Evolutionary conservation across 495 filamentous ascomycete genomes (phyloP), one percentile per base, ranked within the genome.

Genomic region (Hypoxylon crocopeplum): DNA sequence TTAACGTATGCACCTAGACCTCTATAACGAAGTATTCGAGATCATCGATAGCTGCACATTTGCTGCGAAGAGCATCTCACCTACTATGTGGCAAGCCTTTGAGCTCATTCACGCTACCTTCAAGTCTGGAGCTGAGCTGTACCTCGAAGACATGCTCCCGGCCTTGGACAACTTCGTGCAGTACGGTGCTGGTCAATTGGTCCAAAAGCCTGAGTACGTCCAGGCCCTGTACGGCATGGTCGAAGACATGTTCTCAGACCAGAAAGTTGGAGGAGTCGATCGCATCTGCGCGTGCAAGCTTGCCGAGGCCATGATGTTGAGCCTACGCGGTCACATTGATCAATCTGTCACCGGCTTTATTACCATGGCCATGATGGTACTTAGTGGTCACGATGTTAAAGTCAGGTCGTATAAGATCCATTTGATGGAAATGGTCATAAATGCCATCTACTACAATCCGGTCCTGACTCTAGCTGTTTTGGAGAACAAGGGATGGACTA

Each of bases 41-140:
- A 98, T 98, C 65, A 95, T 98, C 64, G 94, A 98, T 71, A 96
- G 91, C 80, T 98, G 95, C 77, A 98, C 95, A n/a, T 98, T 98
- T 69, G 88, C 94, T 12, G 92, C 94, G 29, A 98, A 98, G 77
- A 82, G 83, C 29, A 97, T 98, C 56, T 96, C 94, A 3, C 86
- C 89, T 17, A 96, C 88, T 25, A 98, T 98, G 94, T 98, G 94
- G 94, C 85, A 92, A 68, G 92, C 95, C 2, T 98, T 98, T 64
- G 92, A 93, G 73, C 85, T 98, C 22, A 94, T 98, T 55, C 95
- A 98, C 72, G 84, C 89, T 60, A 96, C 93, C 7, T 98, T 98
- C 82, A 97, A 97, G 78, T 88, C 91, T 37, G 92, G 94, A 25
- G 94, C 94, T 12, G 94, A 98, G 77, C 81, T 98, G 17, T 98